phyloP scores from a whole-genome alignment of 1,139 yeast genomes.

The Geotrichum candidum region DNA sequence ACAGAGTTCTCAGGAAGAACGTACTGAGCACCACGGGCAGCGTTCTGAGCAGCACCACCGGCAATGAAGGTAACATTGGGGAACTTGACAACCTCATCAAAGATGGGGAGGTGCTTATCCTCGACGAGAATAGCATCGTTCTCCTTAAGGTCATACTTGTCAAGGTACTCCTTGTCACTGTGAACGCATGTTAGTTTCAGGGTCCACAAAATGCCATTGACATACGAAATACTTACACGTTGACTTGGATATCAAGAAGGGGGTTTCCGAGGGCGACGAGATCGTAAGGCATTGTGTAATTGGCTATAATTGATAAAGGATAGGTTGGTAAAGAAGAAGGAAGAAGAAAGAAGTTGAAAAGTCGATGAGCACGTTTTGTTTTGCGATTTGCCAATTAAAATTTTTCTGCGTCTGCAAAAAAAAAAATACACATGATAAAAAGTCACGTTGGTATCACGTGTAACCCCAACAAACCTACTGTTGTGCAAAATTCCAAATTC shows the following conservation, averaged over 20 bases:
- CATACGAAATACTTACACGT: conserved; percentile 39
- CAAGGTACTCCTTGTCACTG: conserved; percentile 52
- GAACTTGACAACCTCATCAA: conserved; percentile 62
- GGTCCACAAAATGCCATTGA: conserved; percentile 1
- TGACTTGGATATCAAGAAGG: conserved; percentile 81
- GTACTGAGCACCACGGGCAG: conserved; percentile 98
- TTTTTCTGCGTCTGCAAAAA: background rate
- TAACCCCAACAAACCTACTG: background rate
- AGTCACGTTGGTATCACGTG: background rate
- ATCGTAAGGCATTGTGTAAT: conserved; percentile 43
- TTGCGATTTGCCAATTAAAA: background rate
- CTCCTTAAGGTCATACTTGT: conserved; percentile 77
- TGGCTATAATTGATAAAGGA: background rate
- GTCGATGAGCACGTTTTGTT: background rate
- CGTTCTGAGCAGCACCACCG: conserved; percentile 99
- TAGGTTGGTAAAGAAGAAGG: background rate
- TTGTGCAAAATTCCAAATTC: background rate
- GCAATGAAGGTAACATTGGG: conserved; percentile 71
- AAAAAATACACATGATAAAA: background rate
- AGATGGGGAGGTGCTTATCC: conserved; percentile 81
- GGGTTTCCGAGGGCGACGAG: conserved; percentile 72
- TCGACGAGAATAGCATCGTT: conserved; percentile 94
- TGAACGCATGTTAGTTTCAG: conserved; percentile 2
- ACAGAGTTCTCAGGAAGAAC: conserved; percentile 76
- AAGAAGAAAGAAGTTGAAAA: background rate